Conservation (phyloP, 225 moss, liverwort and hornwort species). For the Sphagnum contortum region DNA sequence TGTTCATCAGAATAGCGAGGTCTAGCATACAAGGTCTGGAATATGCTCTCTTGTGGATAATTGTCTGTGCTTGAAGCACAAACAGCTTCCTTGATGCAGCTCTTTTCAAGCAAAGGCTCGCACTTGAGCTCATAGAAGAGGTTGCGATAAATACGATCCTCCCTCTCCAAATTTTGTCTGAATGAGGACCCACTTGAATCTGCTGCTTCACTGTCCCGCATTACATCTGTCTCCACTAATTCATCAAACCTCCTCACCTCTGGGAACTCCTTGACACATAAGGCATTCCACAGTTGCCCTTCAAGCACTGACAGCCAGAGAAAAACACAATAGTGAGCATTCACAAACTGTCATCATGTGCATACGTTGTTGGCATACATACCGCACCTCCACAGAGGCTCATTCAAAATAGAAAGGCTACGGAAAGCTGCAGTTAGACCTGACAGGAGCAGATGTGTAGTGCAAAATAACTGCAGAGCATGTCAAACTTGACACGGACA, state of each 20-base stretch:
- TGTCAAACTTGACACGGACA: background rate
- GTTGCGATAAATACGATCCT: slow-evolving; percentile 52
- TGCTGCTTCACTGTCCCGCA: slow-evolving; percentile 34
- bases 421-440: background rate
- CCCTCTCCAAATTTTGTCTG: slow-evolving; percentile 39
- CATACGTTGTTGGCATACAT: no score
- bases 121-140: slow-evolving; percentile 38
- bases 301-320: slow-evolving; percentile 33
- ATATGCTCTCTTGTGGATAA: slow-evolving; percentile 64
- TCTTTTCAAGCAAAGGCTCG: slow-evolving; percentile 29
- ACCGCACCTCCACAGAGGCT: background rate
- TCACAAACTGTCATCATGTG: background rate
- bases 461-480: background rate
- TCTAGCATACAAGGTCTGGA: slow-evolving; percentile 56
- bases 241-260: slow-evolving; percentile 46
- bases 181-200: slow-evolving; percentile 48
- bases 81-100: slow-evolving; percentile 51
- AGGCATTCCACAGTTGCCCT: slow-evolving; percentile 59
- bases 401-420: background rate
- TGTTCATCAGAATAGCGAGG: slow-evolving; percentile 23
- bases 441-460: background rate
- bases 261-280: slow-evolving; percentile 54
- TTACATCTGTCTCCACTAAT: slow-evolving; percentile 29
- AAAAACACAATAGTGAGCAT: background rate
- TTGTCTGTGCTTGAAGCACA: slow-evolving; percentile 82